Evolutionary conservation across 202 grass and related monocot species (phyloP), one percentile per base, ranked within the genome.

Genomic region (Digitaria exilis): DNA sequence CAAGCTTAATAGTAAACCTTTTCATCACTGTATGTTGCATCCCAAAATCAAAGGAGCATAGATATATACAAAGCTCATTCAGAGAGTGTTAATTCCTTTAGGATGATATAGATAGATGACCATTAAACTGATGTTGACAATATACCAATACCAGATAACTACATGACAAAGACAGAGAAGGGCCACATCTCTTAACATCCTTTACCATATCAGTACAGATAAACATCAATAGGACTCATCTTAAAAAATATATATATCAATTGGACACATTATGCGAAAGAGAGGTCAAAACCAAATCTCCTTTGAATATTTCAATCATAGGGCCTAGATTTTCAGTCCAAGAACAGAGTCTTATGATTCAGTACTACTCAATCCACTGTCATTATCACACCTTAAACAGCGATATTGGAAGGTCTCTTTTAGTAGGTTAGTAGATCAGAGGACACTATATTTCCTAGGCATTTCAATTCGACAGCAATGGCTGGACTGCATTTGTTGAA

Each of bases 361-460:
- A 41, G 48, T 83, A 49, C 29, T 31, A 35, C 24, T 28, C 8
- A 73, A 73, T 77, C 46, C 59, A 21, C 22, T 75, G 18, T 77
- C 46, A 30, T 41, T 66, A 24, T 56, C 58, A 28, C 32, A 13
- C 16, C 29, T 67, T 37, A 21, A 34, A 11, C 32, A 43, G 58
- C 35, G 45, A 26, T 79, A 50, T 25, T 16, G 13, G 26, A 76
- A 56, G 28, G 64, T 64, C 28, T 76, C 21, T 57, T 14, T 77
- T 42, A 83, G 48, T 79, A 44, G 28, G 25, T 62, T 82, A 69
- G 50, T 24, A 59, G 45, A 57, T 71, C 21, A 76, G 54, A 12
- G 8, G 44, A 75, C 86, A n/a, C 68, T 80, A 68, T 39, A 80
- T 79, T 69, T 16, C 41, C 37, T 64, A 57, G 46, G 17, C 56